Percentiles rank a stretch among this genome's conserved stretches.
phyloP scores from a whole-genome alignment of 805 yeast species.

The Hagleromyces aurorensis region DNA sequence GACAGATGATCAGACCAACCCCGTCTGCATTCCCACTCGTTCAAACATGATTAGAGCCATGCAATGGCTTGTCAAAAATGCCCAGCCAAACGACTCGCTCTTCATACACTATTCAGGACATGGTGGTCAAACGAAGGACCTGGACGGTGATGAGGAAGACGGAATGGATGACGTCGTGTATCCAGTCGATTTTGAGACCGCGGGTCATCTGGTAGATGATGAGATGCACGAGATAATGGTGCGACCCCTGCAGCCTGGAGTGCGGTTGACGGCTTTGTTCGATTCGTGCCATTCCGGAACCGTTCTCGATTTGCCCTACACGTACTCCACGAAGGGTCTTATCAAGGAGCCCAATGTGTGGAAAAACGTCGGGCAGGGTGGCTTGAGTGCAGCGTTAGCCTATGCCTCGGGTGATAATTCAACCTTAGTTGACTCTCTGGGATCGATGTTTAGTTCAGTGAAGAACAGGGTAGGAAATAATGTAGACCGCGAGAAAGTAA shows the following conservation, averaged over 20 bases:
- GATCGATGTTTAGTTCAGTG: constrained; percentile 37
- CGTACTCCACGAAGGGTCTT: constrained; percentile 76
- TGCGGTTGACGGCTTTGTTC: constrained; percentile 68
- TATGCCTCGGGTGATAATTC: constrained; percentile 52
- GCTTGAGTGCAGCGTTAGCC: constrained; percentile 49
- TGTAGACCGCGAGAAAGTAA: constrained; percentile 37
- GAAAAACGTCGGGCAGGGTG: constrained; percentile 66
- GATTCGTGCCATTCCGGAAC: constrained; percentile 88
- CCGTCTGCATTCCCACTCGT: constrained; percentile 50
- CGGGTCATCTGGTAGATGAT: constrained; percentile 70
- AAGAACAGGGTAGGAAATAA: constrained; percentile 33
- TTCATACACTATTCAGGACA: constrained; percentile 85
- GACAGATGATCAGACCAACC: constrained; percentile 47
- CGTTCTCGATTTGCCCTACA: constrained; percentile 69
- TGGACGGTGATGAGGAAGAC: constrained; percentile 67
- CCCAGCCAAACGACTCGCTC: constrained; percentile 67
- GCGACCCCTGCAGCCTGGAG: constrained; percentile 59
- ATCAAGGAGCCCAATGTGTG: constrained; percentile 72
- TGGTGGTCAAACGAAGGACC: constrained; percentile 67
- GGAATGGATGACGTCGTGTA: constrained; percentile 67
- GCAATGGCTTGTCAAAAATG: constrained; percentile 72
- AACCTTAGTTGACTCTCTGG: constrained; percentile 37
- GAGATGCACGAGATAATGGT: constrained; percentile 66
- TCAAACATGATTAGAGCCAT: constrained; percentile 69
- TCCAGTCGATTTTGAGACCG: constrained; percentile 61